Evolutionary conservation across 2,329 filamentous ascomycete species (phyloP), one percentile per base, ranked within the genome.

Genomic region (Colletotrichum endophyticum): DNA sequence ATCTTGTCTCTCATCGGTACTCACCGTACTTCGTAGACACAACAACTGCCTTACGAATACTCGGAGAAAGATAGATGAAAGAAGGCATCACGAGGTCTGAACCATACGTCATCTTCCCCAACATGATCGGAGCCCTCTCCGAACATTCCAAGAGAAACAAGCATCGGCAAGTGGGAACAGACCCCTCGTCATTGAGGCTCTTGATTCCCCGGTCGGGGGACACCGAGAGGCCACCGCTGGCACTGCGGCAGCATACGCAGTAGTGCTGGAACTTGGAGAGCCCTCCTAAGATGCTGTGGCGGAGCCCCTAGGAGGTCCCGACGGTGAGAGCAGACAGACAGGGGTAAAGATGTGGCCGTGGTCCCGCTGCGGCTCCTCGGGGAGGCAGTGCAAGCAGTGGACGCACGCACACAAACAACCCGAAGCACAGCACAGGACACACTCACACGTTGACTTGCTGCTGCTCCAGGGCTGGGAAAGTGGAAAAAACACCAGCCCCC

Each of bases 241-340:
- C 44, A 53, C n/a, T 53, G 44, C 44, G 44, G 44, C 44, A 13
- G 44, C 44, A 53, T 53, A 13, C 44, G 44, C n/a, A 53, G 44
- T 53, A 22, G 16, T 44, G 19, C 16, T 39, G 15, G 39, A 11
- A 49, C 19, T 53, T 22, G 44, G 11, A 53, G 44, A 68, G 28
- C 66, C 27, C 49, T 32, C 28, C 49, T 13, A 68, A 11, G 32
- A 25, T 59, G 32, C 25, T 36, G 70, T 64, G 74, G 74, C 74
- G 74, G 74, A 76, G 74, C 74, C 70, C 56, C 64, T 32, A 70
- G 68, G 68, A 70, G 68, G 68, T 25, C 68, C 68, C 68, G 68
- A 70, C 68, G 68, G 68, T 70, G 68, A 70, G 68, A n/a, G 59
- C 36, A 53, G 34, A 28, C 27, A 28, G 34, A 36, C 34, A 16